Evolutionary conservation across 1,139 yeast genomes (phyloP), one percentile per base, ranked within the genome.

Genomic region (Candida gigantensis): DNA sequence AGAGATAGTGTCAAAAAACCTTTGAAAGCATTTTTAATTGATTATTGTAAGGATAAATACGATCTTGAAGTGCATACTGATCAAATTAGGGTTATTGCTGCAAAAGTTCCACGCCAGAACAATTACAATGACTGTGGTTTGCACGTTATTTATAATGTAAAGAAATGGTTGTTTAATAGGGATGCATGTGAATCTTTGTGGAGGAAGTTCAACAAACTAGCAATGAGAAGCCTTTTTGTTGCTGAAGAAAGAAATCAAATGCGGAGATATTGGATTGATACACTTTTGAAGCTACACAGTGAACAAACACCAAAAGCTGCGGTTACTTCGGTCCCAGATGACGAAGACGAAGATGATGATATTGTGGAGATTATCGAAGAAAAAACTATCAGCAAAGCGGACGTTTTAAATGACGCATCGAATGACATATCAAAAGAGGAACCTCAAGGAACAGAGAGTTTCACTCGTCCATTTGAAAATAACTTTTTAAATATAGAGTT

Each of bases 51-150:
- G 42, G 92, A 84, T 28, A 81, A 77, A 49, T 73, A 78, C 45
- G 62, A 62, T 1, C 48, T 84, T 3, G 68, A 63, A 0, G 52
- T 87, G 6, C 61, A 64, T 11, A 67, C 68, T n/a, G 58, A 62
- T 4, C 71, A 68, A 32, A 64, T 79, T 12, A 50, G 60, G 17
- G 60, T 71, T 21, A 60, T 68, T 37, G 64, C 69, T 3, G 84
- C 85, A 5, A 55, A 65, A 19, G 95, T 89, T 0, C 96, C 97
- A 0, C 80, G 75, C 43, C 99, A 94, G 54, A 80, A 81, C 34
- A 94, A 94, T 55, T 81, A 82, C 60, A 87, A 90, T 53, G 98
- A 94, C 57, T 94, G 99, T 63, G 99, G 99, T 1, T 79, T 94
- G 15, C 97, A 87, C 62, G 85, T 92, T 4, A 82, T 94, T 17